A percentile compares a stretch with the other conserved stretches of the same genome.
Evolutionary conservation across 78 protist genomes (phyloP).

Genomic region (Tieghemostelium lacteum): DNA sequence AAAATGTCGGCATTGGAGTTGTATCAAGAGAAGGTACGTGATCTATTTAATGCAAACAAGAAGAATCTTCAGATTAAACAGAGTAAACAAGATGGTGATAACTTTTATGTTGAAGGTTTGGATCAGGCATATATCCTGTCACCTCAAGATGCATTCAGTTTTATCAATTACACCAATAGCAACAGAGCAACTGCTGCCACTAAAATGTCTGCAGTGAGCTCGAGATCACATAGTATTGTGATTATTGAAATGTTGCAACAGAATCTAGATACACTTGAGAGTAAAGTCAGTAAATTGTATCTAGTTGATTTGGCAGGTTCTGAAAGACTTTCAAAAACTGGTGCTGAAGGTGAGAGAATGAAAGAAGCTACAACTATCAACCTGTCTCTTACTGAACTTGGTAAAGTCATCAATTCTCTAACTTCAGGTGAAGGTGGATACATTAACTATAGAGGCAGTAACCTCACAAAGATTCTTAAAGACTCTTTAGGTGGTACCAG

Average conservation of each 20-base stretch:
- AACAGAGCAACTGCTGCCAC: conserved; percentile 87
- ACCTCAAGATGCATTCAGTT: conserved; percentile 46
- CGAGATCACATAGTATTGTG: conserved; percentile 90
- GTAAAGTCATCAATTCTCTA: conserved; percentile 84
- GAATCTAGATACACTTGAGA: conserved; percentile 42
- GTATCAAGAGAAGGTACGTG: conserved; percentile 63
- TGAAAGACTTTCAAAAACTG: conserved; percentile 83
- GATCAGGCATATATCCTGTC: conserved; percentile 26
- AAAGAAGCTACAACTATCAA: conserved; percentile 92
- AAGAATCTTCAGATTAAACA: conserved; percentile 49
- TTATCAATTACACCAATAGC: conserved; percentile 59
- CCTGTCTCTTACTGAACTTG: conserved; percentile 85
- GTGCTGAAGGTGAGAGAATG: conserved; percentile 89
- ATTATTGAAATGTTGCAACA: conserved; percentile 76
- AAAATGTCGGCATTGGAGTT: conserved; percentile 65
- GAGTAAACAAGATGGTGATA: conserved; percentile 73
- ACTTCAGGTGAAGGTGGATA: conserved; percentile 13
- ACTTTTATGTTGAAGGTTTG: conserved; percentile 73
- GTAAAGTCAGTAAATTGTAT: conserved; percentile 31
- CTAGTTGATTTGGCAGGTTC: conserved; percentile 96
- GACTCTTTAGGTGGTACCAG: conserved; percentile 91
- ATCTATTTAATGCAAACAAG: conserved; percentile 43
- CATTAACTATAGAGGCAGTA: conserved; percentile 83
- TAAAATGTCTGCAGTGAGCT: conserved; percentile 86
- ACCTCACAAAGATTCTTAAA: conserved; percentile 89